Conservation (phyloP, 495 filamentous ascomycete genomes). For the Aspergillus bertholletiae region DNA sequence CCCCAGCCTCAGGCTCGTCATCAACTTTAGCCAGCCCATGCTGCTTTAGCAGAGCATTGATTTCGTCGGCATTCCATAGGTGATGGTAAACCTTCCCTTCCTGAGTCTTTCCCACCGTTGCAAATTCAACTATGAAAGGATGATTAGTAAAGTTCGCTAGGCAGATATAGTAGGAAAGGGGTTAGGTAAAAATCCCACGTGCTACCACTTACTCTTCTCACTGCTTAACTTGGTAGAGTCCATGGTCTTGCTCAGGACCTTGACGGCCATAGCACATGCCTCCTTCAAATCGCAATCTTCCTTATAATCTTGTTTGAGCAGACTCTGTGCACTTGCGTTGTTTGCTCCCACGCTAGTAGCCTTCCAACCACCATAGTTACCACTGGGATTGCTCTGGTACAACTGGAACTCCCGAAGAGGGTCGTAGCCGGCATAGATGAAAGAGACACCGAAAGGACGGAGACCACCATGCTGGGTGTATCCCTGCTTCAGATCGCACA, state of each 20-base stretch:
- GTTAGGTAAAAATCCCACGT: background rate
- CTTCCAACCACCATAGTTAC: conserved; percentile 99
- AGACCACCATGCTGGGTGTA: conserved; percentile 99
- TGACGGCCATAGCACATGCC: conserved; percentile 95
- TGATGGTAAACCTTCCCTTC: conserved; percentile 96
- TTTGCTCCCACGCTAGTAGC: conserved; percentile 96
- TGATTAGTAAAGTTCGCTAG: background rate
- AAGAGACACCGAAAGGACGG: conserved; percentile 95
- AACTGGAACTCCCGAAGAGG: conserved; percentile 94
- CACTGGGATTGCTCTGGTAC: conserved; percentile 99
- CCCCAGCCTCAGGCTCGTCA: conserved; percentile 66
- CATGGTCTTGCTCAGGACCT: conserved; percentile 99
- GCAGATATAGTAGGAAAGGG: background rate
- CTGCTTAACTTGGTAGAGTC: conserved; percentile 97
- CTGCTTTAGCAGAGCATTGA: conserved; percentile 88
- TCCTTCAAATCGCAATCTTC: conserved; percentile 94
- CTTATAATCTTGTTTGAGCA: conserved; percentile 99
- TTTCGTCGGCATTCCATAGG: conserved; percentile 96
- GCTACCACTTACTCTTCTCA: conserved; percentile 78
- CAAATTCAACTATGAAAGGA: conserved; percentile 80
- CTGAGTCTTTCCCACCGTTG: conserved; percentile 93
- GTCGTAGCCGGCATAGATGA: conserved; percentile 99
- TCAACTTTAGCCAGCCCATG: conserved; percentile 91
- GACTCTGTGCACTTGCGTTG: conserved; percentile 94
- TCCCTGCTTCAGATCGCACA: conserved; percentile 98